A percentile compares a stretch with the other conserved stretches of the same genome.
phyloP scores from a whole-genome alignment of 257 asterid genomes.

The Solanum lycopersicoides region DNA sequence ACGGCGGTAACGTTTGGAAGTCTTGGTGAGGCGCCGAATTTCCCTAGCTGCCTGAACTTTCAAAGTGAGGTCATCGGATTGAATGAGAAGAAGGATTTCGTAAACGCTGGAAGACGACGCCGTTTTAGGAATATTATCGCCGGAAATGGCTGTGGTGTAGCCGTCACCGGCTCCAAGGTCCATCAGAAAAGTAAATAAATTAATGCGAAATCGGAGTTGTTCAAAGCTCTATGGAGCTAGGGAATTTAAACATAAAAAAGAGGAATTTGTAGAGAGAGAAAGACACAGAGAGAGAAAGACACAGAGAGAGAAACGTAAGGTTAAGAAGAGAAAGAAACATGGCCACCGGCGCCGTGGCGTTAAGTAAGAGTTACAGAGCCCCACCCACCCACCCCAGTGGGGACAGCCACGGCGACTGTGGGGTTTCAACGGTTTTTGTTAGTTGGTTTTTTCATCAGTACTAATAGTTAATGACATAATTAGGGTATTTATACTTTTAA shows the following conservation, averaged over 20 bases:
- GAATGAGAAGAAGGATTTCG: slow-evolving; percentile 45
- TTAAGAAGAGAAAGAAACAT: neutral
- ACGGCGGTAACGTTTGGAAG: slow-evolving; percentile 81
- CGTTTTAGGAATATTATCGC: slow-evolving; percentile 15
- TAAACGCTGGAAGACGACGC: slow-evolving; percentile 23
- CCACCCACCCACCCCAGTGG: neutral
- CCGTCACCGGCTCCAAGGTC: neutral
- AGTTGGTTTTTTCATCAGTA: neutral
- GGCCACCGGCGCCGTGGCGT: neutral
- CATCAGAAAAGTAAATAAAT: neutral
- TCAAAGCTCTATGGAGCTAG: neutral
- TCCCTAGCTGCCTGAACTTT: slow-evolving; percentile 71
- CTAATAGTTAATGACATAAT: neutral
- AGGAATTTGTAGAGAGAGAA: neutral
- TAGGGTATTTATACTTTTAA: neutral
- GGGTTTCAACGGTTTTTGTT: neutral
- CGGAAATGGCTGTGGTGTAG: neutral
- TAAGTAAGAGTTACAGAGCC: neutral
- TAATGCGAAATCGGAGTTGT: neutral
- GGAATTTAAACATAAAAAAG: neutral
- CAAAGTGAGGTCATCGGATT: slow-evolving; percentile 30
- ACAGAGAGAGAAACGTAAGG: neutral
- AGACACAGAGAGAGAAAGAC: neutral
- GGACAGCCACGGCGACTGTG: neutral
- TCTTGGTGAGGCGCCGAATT: slow-evolving; percentile 79